These are phyloP conservation scores for Amorphotheca resinae DNA, from an alignment of 495 filamentous ascomycete genomes.

Conservation along the genomic window DNA sequence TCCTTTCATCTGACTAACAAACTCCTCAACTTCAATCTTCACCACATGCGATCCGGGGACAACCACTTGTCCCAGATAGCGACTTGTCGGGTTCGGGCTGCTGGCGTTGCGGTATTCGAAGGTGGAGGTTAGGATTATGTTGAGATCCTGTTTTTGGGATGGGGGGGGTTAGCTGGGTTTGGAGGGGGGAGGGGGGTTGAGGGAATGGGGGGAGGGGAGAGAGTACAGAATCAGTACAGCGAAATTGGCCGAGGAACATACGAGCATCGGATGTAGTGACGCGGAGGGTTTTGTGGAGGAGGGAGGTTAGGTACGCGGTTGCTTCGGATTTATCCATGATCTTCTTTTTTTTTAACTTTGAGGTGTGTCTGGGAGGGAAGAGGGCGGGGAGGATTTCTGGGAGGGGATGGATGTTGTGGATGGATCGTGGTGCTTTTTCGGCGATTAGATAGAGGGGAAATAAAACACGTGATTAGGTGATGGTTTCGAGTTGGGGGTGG, in stretches of 20 bases:
- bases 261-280: constrained; percentile 73
- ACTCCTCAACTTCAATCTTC: constrained; percentile 81
- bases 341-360: background rate
- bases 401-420: background rate
- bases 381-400: background rate
- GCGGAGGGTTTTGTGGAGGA: constrained; percentile 59
- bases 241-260: constrained; percentile 82
- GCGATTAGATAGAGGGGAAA: background rate
- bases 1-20: constrained; percentile 29
- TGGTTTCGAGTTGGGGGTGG: background rate
- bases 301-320: constrained; percentile 31
- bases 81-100: constrained; percentile 49
- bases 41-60: constrained; percentile 76
- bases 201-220: constrained; percentile 26
- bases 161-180: background rate
- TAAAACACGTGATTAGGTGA: constrained; percentile 2
- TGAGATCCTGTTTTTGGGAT: constrained; percentile 45
- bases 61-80: constrained; percentile 82
- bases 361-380: no score
- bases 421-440: background rate
- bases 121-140: constrained; percentile 73
- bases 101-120: constrained; percentile 73
- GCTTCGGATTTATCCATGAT: constrained; percentile 28
- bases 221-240: constrained; percentile 79
- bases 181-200: constrained; percentile 37